These are phyloP conservation scores for Colletotrichum theobromicola DNA, from an alignment of 2,329 filamentous ascomycete species.

Conservation along the genomic window DNA sequence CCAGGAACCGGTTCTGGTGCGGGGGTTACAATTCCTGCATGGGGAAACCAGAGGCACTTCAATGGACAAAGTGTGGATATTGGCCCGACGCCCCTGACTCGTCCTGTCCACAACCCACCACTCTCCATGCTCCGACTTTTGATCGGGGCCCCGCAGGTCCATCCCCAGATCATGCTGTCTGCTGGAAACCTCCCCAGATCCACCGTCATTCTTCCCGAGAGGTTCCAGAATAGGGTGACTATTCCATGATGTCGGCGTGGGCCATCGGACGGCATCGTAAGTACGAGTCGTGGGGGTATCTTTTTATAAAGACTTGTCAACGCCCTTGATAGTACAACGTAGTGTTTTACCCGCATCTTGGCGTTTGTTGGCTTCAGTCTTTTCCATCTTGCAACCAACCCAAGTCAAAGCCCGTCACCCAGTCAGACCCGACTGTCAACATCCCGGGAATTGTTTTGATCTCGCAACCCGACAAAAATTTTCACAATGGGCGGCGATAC, in stretches of 20 bases:
- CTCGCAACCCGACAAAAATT: background rate
- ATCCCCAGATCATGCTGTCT: conserved; percentile 9
- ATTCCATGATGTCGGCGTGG: conserved; percentile 7
- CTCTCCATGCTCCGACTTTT: background rate
- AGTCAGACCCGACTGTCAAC: background rate
- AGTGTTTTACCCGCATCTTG: background rate
- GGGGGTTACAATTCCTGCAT: background rate
- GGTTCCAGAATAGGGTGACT: conserved; percentile 1
- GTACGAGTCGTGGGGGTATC: background rate
- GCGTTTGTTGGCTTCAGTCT: background rate
- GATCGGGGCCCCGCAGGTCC: background rate
- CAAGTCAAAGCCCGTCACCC: background rate
- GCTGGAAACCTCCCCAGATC: background rate
- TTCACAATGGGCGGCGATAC: background rate
- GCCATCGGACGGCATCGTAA: background rate
- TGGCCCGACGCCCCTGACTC: background rate
- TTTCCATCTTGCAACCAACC: background rate
- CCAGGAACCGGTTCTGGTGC: background rate
- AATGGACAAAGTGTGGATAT: background rate
- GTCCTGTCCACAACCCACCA: background rate
- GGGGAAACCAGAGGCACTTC: conserved; percentile 7
- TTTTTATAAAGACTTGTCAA: conserved; percentile 5
- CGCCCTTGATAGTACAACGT: background rate
- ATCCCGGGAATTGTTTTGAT: background rate
- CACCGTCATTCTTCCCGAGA: background rate